Evolutionary conservation across 495 filamentous ascomycete species (phyloP).

Genomic region (Hypoxylon rickii): DNA sequence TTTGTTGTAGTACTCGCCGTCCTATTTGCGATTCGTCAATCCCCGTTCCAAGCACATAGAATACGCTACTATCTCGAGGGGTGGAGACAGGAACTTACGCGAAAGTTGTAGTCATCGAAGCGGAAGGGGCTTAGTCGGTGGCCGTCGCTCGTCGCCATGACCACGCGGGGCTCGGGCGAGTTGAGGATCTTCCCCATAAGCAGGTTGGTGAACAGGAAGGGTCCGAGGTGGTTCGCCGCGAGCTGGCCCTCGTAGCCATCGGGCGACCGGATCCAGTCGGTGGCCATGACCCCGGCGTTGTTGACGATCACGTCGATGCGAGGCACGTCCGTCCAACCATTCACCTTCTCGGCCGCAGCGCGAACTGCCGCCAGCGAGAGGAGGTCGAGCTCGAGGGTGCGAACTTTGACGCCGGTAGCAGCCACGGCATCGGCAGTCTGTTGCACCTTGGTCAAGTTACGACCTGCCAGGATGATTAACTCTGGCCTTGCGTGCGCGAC

Average conservation of each 20-base stretch:
- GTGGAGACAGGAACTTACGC: background rate
- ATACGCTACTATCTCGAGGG: background rate
- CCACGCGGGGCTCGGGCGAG: constrained; percentile 36
- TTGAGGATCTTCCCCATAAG: constrained; percentile 48
- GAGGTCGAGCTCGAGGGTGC: constrained; percentile 20
- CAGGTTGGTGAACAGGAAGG: constrained; percentile 57
- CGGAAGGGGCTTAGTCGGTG: constrained; percentile 47
- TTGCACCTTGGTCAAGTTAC: constrained; percentile 23
- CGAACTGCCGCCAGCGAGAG: constrained; percentile 16
- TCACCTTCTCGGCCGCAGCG: constrained; percentile 21
- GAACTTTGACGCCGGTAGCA: constrained; percentile 8
- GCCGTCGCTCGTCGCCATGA: constrained; percentile 39
- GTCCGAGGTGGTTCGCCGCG: constrained; percentile 51
- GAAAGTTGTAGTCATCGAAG: constrained; percentile 53
- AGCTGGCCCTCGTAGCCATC: constrained; percentile 56
- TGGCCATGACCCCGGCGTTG: constrained; percentile 46
- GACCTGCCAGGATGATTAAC: constrained; percentile 34
- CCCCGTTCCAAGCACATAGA: background rate
- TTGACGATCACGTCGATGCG: constrained; percentile 40
- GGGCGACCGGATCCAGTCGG: constrained; percentile 37
- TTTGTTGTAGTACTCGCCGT: constrained; percentile 24
- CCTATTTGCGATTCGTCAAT: constrained; percentile 6
- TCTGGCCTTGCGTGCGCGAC: constrained; percentile 34
- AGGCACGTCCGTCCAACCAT: constrained; percentile 29
- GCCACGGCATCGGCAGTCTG: constrained; percentile 25